Percentiles rank a stretch among this genome's conserved stretches.
These are phyloP conservation scores for Pouteria glomerata DNA, from an alignment of 148 eudicot species.

Conservation along the genomic window DNA sequence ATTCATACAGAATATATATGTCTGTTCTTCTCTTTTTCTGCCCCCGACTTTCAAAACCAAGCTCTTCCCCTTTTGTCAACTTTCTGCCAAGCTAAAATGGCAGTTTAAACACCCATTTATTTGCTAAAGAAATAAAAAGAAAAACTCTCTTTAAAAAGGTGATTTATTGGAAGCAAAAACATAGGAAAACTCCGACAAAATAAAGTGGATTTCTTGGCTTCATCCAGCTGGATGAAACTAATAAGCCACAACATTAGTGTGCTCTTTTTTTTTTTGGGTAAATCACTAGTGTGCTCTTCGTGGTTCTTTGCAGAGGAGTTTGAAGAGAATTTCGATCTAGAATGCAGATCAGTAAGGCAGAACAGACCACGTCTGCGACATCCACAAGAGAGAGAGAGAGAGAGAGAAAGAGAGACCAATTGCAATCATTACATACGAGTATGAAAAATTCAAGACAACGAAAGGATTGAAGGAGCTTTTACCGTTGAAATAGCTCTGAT, in stretches of 20 bases:
- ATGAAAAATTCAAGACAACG: background rate
- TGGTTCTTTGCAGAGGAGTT: too few relatives aligned
- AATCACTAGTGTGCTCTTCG: too few relatives aligned
- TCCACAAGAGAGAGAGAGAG: background rate
- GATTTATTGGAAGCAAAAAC: too few relatives aligned
- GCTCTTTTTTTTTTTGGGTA: background rate
- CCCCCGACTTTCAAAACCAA: background rate
- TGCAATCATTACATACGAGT: background rate
- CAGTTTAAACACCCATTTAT: too few relatives aligned
- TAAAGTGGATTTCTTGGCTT: background rate
- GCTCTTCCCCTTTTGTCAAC: background rate
- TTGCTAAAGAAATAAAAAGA: background rate
- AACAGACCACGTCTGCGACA: background rate
- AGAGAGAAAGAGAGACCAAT: background rate
- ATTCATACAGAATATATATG: background rate
- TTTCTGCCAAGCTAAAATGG: background rate
- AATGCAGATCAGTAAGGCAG: background rate
- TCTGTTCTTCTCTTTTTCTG: background rate
- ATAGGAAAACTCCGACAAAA: too few relatives aligned
- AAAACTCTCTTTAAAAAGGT: too few relatives aligned
- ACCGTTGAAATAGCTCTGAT: conserved; percentile 77
- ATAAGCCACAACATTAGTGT: background rate
- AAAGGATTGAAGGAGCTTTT: background rate
- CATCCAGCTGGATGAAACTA: background rate
- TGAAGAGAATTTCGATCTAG: background rate